Conservation (phyloP, 2,329 filamentous ascomycete species). For the Orbilia oligospora region DNA sequence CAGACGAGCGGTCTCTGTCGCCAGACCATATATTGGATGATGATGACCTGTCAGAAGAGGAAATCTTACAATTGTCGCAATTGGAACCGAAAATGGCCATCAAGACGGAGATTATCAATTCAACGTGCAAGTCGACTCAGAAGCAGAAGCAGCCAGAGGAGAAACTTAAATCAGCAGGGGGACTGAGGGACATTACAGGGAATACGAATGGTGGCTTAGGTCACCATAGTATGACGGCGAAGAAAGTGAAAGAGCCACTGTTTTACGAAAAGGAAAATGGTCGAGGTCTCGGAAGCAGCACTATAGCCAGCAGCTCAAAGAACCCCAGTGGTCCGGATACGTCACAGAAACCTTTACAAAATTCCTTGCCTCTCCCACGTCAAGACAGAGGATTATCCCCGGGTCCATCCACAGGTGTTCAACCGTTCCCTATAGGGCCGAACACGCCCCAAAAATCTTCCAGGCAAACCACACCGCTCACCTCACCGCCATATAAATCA, state of each 20-base stretch:
- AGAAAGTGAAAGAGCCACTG: conserved; percentile 2
- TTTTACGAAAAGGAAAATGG: conserved; percentile 37
- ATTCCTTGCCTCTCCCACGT: conserved; percentile 7
- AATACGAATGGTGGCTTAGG: background rate
- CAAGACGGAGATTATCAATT: conserved; percentile 7
- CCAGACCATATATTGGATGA: conserved; percentile 50
- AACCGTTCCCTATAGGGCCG: background rate
- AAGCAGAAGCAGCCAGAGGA: conserved; percentile 44
- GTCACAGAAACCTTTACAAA: background rate
- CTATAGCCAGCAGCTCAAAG: background rate
- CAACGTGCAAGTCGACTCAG: conserved; percentile 32
- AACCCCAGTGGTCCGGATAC: background rate
- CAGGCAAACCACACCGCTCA: conserved; percentile 53
- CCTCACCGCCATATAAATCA: conserved; percentile 37
- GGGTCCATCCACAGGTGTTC: conserved; percentile 6
- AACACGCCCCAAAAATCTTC: conserved; percentile 33
- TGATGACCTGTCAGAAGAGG: conserved; percentile 50
- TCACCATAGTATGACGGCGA: background rate
- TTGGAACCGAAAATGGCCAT: conserved; percentile 28
- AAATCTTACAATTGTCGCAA: conserved; percentile 17
- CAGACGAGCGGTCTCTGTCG: conserved; percentile 34
- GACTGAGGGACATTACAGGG: conserved; percentile 9
- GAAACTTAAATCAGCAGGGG: conserved; percentile 10
- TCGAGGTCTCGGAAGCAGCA: background rate
- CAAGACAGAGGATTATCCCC: conserved; percentile 42